Evolutionary conservation across 169 alveolate genomes (phyloP), one percentile per base, ranked within the genome.

Genomic region (Eimeria sp.): DNA sequence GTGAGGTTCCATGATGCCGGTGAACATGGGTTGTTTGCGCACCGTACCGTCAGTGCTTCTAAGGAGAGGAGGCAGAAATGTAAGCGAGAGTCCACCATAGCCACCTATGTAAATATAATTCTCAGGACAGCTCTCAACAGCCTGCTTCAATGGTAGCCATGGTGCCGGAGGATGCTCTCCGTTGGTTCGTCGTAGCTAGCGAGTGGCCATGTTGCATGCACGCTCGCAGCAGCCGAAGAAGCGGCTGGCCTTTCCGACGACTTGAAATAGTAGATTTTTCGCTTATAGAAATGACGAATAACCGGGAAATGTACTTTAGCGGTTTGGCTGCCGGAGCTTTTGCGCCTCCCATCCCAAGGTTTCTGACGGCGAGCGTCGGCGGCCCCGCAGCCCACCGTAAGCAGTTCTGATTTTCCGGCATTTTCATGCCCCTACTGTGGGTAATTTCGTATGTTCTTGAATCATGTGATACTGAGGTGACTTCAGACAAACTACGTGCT

Each of bases 141-240:
- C 54, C 83, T 73, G 27, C 57, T 73, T 13, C 54, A 34, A 18
- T 43, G 4, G 16, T n/a, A 40, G 83, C 27, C 18, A 16, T 73
- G 27, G 83, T 40, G n/a, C 40, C 83, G 40, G 20, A 18, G 14
- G 83, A 18, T 18, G 83, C 40, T 34, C 80, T 70, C 51, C 83
- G 40, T 73, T 30, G 83, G 83, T 73, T 73, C 83, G 83, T 34
- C 34, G 40, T 27, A 10, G 78, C 83, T 30, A 67, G 78, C 30
- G 54, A 13, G 57, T 78, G 67, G 88, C 45, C n/a, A 78, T 22
- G 88, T 78, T 78, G 88, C 88, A 78, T 78, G 88, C 88, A n/a
- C 82, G 88, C 22, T 78, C 88, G 22, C 49, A 13, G 65, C 65
- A 78, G 67, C 47, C 43, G 88, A 47, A 49, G 13, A n/a, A 43